These are phyloP conservation scores for Chenopodium berlandieri DNA, from an alignment of 148 eudicot genomes.

Conservation along the genomic window DNA sequence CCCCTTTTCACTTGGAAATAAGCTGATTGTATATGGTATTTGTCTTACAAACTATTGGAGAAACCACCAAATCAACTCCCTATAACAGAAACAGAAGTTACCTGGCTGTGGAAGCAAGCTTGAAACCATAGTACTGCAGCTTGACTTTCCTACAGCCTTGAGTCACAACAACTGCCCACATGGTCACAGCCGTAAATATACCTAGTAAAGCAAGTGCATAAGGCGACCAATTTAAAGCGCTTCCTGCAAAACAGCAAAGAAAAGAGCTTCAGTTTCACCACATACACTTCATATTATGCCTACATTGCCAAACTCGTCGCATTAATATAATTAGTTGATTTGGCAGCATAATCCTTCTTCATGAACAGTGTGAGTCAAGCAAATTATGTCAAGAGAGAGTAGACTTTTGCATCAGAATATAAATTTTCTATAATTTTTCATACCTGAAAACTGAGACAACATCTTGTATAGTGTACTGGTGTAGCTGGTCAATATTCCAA, in stretches of 20 bases:
- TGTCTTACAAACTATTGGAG: not conserved
- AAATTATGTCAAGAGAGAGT: not conserved
- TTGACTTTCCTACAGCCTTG: slow-evolving; percentile 97
- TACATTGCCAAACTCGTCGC: not conserved
- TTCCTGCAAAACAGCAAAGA: slow-evolving; percentile 52
- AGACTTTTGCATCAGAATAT: not conserved
- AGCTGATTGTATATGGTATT: not conserved
- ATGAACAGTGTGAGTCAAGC: not conserved
- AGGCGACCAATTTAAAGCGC: slow-evolving; percentile 66
- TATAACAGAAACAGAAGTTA: slow-evolving; percentile 24
- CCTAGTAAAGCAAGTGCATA: slow-evolving; percentile 66
- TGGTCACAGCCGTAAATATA: slow-evolving; percentile 68
- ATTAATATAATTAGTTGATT: not conserved
- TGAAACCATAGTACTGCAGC: slow-evolving; percentile 91
- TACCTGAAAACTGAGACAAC: slow-evolving; percentile 88
- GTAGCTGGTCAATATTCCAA: slow-evolving; percentile 92
- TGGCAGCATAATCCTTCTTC: not conserved
- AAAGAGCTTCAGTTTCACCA: not conserved
- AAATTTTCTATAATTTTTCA: not conserved
- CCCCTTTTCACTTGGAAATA: not conserved
- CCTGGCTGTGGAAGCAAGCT: slow-evolving; percentile 94
- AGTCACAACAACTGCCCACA: slow-evolving; percentile 95
- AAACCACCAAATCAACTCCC: not conserved
- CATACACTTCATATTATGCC: not conserved
- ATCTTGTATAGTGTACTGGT: slow-evolving; percentile 78